Evolutionary conservation across 805 yeast species (phyloP), one percentile per base, ranked within the genome.

Genomic region (Hanseniaspora opuntiae): DNA sequence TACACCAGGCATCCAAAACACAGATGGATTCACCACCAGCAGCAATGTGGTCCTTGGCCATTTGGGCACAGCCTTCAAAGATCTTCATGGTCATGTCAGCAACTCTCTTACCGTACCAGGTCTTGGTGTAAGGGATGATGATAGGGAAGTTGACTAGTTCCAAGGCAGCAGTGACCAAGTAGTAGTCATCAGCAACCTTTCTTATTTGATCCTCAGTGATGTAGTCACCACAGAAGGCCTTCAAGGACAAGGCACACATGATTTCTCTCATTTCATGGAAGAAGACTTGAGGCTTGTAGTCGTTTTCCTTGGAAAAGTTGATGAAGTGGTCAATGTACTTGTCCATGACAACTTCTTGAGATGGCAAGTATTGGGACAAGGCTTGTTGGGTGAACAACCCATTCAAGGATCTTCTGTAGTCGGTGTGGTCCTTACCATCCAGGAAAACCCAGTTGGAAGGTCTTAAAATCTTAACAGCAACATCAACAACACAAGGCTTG

Each of bases 101-200:
- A 63, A 89, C 84, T 65, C 76, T 80, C 73, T 86, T 83, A 60
- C 98, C 98, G 69, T 89, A 86, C 98, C 98, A 93, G 36, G 98
- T 84, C 73, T 90, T 93, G 57, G 98, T 88, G 75, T 76, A 93
- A 32, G 98, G 98, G 47, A 93, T 68, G 58, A 93, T 90, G 62
- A 93, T 86, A 58, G 98, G 98, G 80, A 93, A 93, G 74, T 93
- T 93, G 57, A 93, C 98, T 60, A 93, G 78, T 71, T 93, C 98
- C 64, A 93, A 76, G 28, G 98, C 98, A 56, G 95, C 95, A 14
- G 98, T 93, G 59, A 93, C 85, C 58, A 78, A 73, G 70, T 81
- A 93, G 70, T 89, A 93, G 69, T 89, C 88, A 68, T 90, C 97
- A 50, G 97, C 93, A 63, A 93, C 81, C 54, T 75, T 74, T 68